Base-by-base conservation (phyloP, 495 filamentous ascomycete genomes). In the Penicillium silybi region DNA sequence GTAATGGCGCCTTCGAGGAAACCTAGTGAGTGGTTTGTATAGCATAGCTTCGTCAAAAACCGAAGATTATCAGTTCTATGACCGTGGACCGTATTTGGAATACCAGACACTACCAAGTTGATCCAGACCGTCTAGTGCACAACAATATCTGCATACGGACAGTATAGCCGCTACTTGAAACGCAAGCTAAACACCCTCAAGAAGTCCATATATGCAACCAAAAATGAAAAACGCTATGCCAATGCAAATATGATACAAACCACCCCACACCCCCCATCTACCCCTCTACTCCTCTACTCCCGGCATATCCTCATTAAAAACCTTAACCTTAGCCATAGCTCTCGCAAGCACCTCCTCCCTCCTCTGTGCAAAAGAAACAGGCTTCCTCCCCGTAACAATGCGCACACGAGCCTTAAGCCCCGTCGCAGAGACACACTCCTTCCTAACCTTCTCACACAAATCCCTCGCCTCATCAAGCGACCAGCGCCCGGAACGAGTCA, bases 401-500 rank as follows among this genome's bases (percentile, higher is more conserved):
- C 76, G 69, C 13, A 85, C 68, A 71, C 54, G 19, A 72, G 73
- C 40, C 63, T 68, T 61, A 68, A 79, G 11, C 56, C 64, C 52
- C 53, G 69, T 48, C 50, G 81, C 66, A 13, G 57, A 48, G 56
- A 77, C 71, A 9, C 84, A 61, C 54, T 86, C 82, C 39, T 65
- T 59, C 13, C 72, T 71, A 2, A 82, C 76, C 59, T 73, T 68
- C 16, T 75, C 72, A 66, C 82, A 85, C 16, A 82, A 69, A 15
- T 76, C 66, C 25, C 72, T 73, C 44, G 84, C 81, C 25, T 78
- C 72, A 0, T 78, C 73, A 9, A 72, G 55, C 13, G 74, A 73
- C 82, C 82, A 88, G 4, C 75, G 75, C 41, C 80, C 72, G 19
- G 76, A 67, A 43, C 70, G 73, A 1, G 86, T 89, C 23, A 92